Conservation (phyloP, 2,329 filamentous ascomycete species). For the Epichloe gansuensis region DNA sequence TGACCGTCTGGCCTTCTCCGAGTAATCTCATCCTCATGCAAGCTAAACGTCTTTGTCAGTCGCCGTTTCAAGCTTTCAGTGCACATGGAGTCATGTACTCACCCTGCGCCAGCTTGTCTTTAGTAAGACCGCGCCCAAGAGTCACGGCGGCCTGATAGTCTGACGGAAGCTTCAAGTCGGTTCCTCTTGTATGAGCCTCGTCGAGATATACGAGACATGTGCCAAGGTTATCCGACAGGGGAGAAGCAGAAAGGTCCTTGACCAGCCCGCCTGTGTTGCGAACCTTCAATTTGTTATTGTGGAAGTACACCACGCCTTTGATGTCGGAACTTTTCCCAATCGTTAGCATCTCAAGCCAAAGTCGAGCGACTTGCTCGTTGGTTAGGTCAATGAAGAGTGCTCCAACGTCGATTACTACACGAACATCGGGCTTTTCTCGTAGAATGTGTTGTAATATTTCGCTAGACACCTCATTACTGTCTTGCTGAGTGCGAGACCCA, state of each 20-base stretch:
- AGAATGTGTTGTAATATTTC: too few relatives aligned
- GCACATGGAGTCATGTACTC: constrained; percentile 13
- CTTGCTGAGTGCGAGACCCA: too few relatives aligned
- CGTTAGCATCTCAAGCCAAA: too few relatives aligned
- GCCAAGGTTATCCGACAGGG: constrained; percentile 43
- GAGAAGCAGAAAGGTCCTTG: constrained; percentile 26
- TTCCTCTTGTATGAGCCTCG: constrained; percentile 57
- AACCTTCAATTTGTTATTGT: constrained; percentile 23
- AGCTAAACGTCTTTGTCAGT: too few relatives aligned
- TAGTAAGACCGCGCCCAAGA: constrained; percentile 49
- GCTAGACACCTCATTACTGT: too few relatives aligned
- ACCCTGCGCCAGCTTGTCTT: constrained; percentile 59
- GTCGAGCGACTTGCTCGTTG: too few relatives aligned
- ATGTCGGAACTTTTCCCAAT: not conserved
- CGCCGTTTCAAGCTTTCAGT: not conserved
- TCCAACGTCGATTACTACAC: constrained; percentile 50
- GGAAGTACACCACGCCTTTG: constrained; percentile 40
- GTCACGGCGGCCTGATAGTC: constrained; percentile 53
- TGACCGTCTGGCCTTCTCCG: too few relatives aligned
- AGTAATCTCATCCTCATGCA: too few relatives aligned
- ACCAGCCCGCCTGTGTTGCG: too few relatives aligned
- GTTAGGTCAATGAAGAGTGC: constrained; percentile 46
- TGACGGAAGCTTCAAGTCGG: constrained; percentile 47
- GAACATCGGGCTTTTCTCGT: not conserved
- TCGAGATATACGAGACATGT: constrained; percentile 55